These are phyloP conservation scores for Mycothermus thermophilus DNA, from an alignment of 495 filamentous ascomycete genomes.

Conservation along the genomic window DNA sequence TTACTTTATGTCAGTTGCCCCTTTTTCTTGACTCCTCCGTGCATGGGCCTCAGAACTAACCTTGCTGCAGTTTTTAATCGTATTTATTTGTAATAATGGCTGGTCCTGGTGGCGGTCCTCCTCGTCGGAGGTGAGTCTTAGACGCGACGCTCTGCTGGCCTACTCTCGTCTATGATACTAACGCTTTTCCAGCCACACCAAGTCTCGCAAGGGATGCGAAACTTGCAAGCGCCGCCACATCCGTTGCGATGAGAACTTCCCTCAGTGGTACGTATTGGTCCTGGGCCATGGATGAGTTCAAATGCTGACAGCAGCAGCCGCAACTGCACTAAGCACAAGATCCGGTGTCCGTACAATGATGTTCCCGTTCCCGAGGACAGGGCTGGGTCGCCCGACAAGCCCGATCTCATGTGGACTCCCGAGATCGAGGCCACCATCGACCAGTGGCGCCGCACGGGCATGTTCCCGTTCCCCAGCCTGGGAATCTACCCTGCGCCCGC, in stretches of 20 bases:
- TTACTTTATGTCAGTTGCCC: constrained; percentile 25
- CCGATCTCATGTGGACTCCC: constrained; percentile 69
- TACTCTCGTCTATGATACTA: constrained; percentile 1
- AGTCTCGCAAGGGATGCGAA: constrained; percentile 92
- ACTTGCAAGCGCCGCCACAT: constrained; percentile 97
- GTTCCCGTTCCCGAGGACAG: constrained; percentile 50
- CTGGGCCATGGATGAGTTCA: too few species aligned
- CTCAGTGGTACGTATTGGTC: constrained; percentile 74
- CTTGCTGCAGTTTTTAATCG: too few species aligned
- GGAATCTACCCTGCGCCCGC: constrained; percentile 53
- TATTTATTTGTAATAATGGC: constrained; percentile 51
- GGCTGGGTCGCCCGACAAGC: constrained; percentile 50
- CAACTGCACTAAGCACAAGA: constrained; percentile 98
- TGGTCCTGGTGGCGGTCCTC: constrained; percentile 59
- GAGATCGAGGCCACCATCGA: constrained; percentile 70
- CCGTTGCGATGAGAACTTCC: constrained; percentile 91
- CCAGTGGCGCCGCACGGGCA: constrained; percentile 67
- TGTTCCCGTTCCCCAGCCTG: constrained; percentile 77
- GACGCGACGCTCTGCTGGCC: constrained; percentile 4
- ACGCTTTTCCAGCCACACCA: constrained; percentile 61
- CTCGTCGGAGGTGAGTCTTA: constrained; percentile 42
- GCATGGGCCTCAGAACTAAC: too few species aligned
- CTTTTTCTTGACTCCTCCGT: background rate
- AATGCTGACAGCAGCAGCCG: constrained; percentile 46
- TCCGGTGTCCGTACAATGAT: constrained; percentile 94